These are phyloP conservation scores for Cinchona pubescens DNA, from an alignment of 257 asterid species.

Conservation along the genomic window DNA sequence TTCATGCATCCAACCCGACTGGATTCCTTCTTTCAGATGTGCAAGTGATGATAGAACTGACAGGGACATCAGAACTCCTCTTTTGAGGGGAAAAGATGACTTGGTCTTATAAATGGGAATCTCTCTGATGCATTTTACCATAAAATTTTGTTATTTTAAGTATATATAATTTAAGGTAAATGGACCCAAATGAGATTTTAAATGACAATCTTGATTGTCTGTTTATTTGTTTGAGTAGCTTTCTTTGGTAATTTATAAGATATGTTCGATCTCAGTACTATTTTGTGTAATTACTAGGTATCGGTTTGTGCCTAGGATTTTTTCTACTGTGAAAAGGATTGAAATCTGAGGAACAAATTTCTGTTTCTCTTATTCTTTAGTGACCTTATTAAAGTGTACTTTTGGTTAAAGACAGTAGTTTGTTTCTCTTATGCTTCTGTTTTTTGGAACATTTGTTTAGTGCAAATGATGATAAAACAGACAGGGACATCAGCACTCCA, in stretches of 20 bases:
- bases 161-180: too few species aligned
- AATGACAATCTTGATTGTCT: too few species aligned
- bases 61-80: slow-evolving; percentile 74
- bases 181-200: background rate
- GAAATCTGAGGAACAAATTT: slow-evolving; percentile 13
- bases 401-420: background rate
- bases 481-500: slow-evolving; percentile 60
- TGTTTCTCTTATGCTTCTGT: background rate
- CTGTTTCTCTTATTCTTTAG: background rate
- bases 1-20: too few species aligned
- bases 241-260: background rate
- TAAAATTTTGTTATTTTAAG: background rate
- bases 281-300: too few species aligned
- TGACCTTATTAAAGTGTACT: background rate
- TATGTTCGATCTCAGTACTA: background rate
- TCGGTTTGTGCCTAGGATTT: background rate
- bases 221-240: background rate
- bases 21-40: too few species aligned
- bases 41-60: slow-evolving; percentile 45
- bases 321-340: slow-evolving; percentile 9
- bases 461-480: slow-evolving; percentile 48
- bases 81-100: slow-evolving; percentile 38
- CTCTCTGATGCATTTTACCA: slow-evolving; percentile 57
- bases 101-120: slow-evolving; percentile 65
- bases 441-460: background rate